Conservation (phyloP, 129 eudicot genomes). For the Flaveria brownii region DNA sequence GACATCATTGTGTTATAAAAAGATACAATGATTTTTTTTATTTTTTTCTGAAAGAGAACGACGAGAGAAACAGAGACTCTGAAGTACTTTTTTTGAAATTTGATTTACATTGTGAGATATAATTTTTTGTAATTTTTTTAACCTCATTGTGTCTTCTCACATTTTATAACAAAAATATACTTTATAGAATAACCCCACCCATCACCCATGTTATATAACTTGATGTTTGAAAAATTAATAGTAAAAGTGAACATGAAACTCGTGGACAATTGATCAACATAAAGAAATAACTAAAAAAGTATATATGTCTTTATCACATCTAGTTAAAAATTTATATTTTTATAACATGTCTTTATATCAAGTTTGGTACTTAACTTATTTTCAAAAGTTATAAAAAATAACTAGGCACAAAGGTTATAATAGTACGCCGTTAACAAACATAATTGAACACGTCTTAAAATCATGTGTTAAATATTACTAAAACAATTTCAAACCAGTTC, state of each 20-base stretch:
- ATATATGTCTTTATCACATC: too few relatives aligned
- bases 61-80: too few relatives aligned
- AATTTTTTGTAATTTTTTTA: too few relatives aligned
- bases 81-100: too few relatives aligned
- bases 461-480: not conserved
- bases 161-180: too few relatives aligned
- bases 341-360: not conserved
- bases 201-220: not conserved
- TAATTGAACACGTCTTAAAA: not conserved
- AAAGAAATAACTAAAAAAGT: not conserved
- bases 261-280: not conserved
- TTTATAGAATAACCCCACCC: too few relatives aligned
- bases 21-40: too few relatives aligned
- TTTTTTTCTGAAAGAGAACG: too few relatives aligned
- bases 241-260: not conserved
- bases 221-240: not conserved
- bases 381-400: not conserved
- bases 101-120: too few relatives aligned
- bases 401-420: not conserved
- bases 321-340: not conserved
- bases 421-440: not conserved
- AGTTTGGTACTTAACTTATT: not conserved
- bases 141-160: too few relatives aligned
- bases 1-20: too few relatives aligned
- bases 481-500: not conserved